Evolutionary conservation across 2,329 filamentous ascomycete species (phyloP).

Genomic region (Colletotrichum horii): DNA sequence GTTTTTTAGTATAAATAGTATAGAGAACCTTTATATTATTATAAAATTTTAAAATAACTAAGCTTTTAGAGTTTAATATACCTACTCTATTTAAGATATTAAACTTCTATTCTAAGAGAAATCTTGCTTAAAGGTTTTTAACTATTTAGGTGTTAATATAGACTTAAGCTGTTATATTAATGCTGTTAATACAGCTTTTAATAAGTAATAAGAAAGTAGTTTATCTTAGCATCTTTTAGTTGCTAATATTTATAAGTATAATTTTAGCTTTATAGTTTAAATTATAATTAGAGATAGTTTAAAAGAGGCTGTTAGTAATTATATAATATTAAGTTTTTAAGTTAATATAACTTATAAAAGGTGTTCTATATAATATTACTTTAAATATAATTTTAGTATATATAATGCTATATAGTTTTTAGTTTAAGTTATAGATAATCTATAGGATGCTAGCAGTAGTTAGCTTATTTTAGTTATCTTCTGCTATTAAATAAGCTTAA

Average conservation of each 20-base stretch:
- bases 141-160: background rate
- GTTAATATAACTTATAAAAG: background rate
- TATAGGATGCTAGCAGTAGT: no score
- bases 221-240: background rate
- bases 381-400: no score
- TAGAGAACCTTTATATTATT: background rate
- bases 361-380: no score
- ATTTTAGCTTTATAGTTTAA: background rate
- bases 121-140: background rate
- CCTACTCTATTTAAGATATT: background rate
- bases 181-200: background rate
- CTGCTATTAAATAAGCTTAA: no score
- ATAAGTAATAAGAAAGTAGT: accelerated
- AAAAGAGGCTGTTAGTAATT: background rate
- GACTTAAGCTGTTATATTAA: background rate
- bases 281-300: background rate
- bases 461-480: no score
- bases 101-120: background rate
- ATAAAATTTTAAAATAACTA: background rate
- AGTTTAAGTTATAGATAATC: no score
- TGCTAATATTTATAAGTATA: background rate
- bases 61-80: background rate
- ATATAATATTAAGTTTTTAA: background rate
- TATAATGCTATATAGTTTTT: no score
- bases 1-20: background rate